Conservation (phyloP, 805 yeast genomes). For the Zygosaccharomyces pseudorouxii region DNA sequence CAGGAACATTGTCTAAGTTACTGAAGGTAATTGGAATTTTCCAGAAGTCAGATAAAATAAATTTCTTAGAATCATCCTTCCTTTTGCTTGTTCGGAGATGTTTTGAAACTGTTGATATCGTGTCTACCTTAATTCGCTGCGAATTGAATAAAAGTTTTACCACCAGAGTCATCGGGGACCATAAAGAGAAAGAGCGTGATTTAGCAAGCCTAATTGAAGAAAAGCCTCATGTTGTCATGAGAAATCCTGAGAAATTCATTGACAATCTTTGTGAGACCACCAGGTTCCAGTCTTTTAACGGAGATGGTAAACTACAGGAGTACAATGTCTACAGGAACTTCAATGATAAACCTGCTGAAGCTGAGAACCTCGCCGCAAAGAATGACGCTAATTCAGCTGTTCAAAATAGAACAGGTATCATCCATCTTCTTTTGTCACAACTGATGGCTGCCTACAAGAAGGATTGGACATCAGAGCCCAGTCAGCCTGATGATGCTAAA, state of each 20-base stretch:
- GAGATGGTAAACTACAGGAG: conserved; percentile 31
- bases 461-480: conserved; percentile 41
- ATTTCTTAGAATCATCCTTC: conserved; percentile 44
- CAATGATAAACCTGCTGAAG: conserved; percentile 21
- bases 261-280: conserved; percentile 42
- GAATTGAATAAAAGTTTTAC: conserved; percentile 47
- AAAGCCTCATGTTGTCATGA: conserved; percentile 41
- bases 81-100: conserved; percentile 60
- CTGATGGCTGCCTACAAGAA: conserved; percentile 47
- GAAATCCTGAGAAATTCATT: conserved; percentile 47
- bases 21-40: conserved; percentile 40
- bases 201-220: conserved; percentile 47
- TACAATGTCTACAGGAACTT: conserved; percentile 26
- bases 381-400: conserved; percentile 15
- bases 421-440: conserved; percentile 60
- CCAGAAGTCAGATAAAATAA: conserved; percentile 38
- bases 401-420: conserved; percentile 48
- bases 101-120: conserved; percentile 54
- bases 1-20: conserved; percentile 47
- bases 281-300: conserved; percentile 43
- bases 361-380: conserved; percentile 19
- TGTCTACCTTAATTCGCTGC: conserved; percentile 45
- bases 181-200: conserved; percentile 39
- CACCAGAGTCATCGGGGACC: conserved; percentile 32
- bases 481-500: conserved; percentile 19